Evolutionary conservation across 1,284 basidiomycete genomes (phyloP), one percentile per base, ranked within the genome.

Genomic region (Testicularia cyperi): DNA sequence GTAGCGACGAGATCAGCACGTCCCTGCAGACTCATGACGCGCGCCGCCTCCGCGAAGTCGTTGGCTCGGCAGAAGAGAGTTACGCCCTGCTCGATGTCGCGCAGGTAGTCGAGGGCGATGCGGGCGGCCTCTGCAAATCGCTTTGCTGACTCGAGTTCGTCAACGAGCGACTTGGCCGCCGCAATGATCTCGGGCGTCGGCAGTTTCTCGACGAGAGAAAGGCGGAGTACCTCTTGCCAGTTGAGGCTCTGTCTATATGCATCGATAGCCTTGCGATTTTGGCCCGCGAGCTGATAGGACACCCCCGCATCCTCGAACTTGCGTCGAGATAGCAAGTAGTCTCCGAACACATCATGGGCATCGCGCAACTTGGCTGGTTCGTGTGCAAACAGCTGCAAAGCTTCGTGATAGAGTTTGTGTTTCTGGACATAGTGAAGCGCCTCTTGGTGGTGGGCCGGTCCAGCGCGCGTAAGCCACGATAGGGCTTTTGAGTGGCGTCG

Each of bases 81-180:
- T 18, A 92, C 83, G 0, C 88, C 88, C 29, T 84, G 84, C n/a
- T 88, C 84, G 2, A 88, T 80, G 75, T 96, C 88, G 22, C 84
- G 78, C 0, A 83, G 83, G 66, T 98, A 94, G 65, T 96, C 92
- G 10, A 95, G 79, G n/a, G 88, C 80, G 1, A 97, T 85, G 15
- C 83, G 82, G 2, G 86, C 88, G 0, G 92, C 90, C 63, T 97
- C 94, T 4, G 81, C 68, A 67, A 86, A 83, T 30, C 88, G 82
- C 69, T 88, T 89, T 72, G 90, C 87, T 12, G 85, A 85, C 3
- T 81, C 78, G 13, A 97, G 82, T 38, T 90, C 29, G 55, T 67
- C 68, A 1, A 74, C 65, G 1, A 77, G 44, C 14, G 55, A 46
- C 14, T 58, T 52, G 0, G 77, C 77, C 14, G 78, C 51, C 18